Percentiles rank a stretch among this genome's conserved stretches.
Evolutionary conservation across 2,329 filamentous ascomycete genomes (phyloP).

Genomic region (Coniochaeta ligniaria): DNA sequence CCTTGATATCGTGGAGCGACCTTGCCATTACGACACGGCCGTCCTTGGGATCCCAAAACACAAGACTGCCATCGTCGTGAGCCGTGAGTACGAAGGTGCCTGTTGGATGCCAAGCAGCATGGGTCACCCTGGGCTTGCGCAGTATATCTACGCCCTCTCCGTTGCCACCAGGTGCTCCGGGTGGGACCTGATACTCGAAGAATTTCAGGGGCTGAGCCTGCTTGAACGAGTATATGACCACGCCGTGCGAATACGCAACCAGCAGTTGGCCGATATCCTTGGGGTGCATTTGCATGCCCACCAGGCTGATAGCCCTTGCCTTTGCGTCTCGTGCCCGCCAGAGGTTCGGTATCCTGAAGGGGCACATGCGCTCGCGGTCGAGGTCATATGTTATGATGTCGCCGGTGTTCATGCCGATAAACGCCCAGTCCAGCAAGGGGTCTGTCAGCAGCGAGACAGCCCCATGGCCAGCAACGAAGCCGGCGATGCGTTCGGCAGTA

Average conservation of each 20-base stretch:
- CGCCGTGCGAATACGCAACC: conserved; percentile 84
- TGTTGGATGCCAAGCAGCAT: conserved; percentile 90
- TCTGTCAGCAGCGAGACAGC: conserved; percentile 73
- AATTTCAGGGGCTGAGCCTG: conserved; percentile 72
- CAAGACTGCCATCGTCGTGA: conserved; percentile 85
- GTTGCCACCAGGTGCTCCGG: conserved; percentile 79
- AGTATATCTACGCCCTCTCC: conserved; percentile 51
- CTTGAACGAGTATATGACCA: conserved; percentile 91
- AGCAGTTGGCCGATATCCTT: conserved; percentile 86
- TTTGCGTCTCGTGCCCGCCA: conserved; percentile 70
- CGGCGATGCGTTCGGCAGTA: conserved; percentile 56
- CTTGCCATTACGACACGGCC: conserved; percentile 77
- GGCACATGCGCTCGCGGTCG: conserved; percentile 67
- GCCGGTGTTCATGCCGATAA: conserved; percentile 75
- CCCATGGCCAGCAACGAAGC: conserved; percentile 64
- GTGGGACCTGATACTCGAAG: conserved; percentile 76
- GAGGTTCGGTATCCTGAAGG: conserved; percentile 79
- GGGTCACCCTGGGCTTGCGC: conserved; percentile 68
- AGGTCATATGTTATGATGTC: conserved; percentile 91
- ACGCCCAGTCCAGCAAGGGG: conserved; percentile 87
- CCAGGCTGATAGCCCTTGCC: conserved; percentile 52
- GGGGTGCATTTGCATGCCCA: conserved; percentile 80
- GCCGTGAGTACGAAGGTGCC: conserved; percentile 83
- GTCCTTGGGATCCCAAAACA: conserved; percentile 92
- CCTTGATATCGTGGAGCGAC: conserved; percentile 65